Base-by-base conservation (phyloP, 306 rosid species). In the Cucurbita moschata region DNA sequence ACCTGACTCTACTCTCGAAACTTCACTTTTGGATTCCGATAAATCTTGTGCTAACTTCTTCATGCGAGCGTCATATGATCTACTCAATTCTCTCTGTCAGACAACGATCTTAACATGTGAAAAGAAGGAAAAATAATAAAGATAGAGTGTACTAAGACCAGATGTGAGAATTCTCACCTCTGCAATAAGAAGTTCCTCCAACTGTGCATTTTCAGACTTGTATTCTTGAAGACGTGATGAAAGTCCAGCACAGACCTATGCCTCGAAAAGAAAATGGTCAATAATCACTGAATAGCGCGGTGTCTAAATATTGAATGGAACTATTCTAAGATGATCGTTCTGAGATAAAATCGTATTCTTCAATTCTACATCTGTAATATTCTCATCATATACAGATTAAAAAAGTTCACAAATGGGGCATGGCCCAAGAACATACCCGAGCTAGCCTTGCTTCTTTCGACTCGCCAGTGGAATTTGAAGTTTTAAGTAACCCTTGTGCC, bases 381-480 rank as follows among this genome's bases (percentile, higher is more conserved):
- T 73, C 66, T 37, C 14, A 43, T 23, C 54, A 73, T 9, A 18
- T 19, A 7, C 7, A 6, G 5, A 71, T 39, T n/a, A 13, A 35
- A 63, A 5, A 51, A 37, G 38, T 47, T 61, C 37, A 55, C 11
- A 30, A 79, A 62, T 21, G 18, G 51, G 19, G 19, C 16, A 15
- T 75, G n/a, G 39, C 37, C n/a, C 56, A 52, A 60, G 23, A 72
- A 55, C 88, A 86, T 91, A 94, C 99, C 96, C 95, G 86, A 57
- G 97, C 97, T 84, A 94, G 79, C 85, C 99, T 94, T 80, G 99
- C 99, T 84, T 94, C 99, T 82, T 94, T 94, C 37, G 97, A 91
- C 84, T 89, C 95, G 77, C 99, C 99, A 66, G 97, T 86, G 72
- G 99, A 85, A 79, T 81, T 88, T 52, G 96, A 81, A 54, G 88